Evolutionary conservation across 1,139 yeast genomes (phyloP).

Genomic region (Debaryomyces nepalensis): DNA sequence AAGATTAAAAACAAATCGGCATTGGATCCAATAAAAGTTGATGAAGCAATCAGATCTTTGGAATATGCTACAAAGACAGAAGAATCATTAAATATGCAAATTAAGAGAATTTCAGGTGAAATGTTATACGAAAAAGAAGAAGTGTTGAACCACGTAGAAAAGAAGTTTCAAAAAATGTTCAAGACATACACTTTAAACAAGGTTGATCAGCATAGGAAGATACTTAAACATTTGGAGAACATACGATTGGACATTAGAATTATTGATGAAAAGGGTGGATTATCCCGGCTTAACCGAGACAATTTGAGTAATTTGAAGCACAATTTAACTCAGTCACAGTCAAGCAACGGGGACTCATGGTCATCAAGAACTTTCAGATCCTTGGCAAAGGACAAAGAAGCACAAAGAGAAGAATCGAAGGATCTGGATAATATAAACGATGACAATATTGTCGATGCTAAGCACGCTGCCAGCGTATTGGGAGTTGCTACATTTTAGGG

Average conservation of each 20-base stretch:
- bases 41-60: conserved; percentile 80
- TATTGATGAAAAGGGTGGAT: conserved; percentile 80
- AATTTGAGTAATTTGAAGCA: conserved; percentile 52
- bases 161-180: conserved; percentile 56
- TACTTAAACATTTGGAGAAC: conserved; percentile 74
- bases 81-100: conserved; percentile 72
- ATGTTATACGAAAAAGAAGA: conserved; percentile 76
- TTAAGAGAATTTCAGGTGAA: conserved; percentile 82
- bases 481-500: conserved; percentile 73
- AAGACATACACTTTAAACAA: conserved; percentile 67
- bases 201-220: conserved; percentile 86
- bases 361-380: conserved; percentile 66
- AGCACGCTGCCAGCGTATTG: conserved; percentile 76
- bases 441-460: conserved; percentile 64
- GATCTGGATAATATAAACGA: conserved; percentile 28
- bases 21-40: conserved; percentile 85
- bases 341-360: conserved; percentile 64
- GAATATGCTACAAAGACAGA: conserved; percentile 83
- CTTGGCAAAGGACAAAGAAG: conserved; percentile 42
- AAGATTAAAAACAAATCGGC: conserved; percentile 75
- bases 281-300: conserved; percentile 82
- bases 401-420: conserved; percentile 31
- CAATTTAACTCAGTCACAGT: conserved; percentile 54
- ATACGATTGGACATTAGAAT: conserved; percentile 75
- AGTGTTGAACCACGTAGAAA: conserved; percentile 59